phyloP scores from a whole-genome alignment of 2,329 filamentous ascomycete genomes.

The Microcyclosporella mali region DNA sequence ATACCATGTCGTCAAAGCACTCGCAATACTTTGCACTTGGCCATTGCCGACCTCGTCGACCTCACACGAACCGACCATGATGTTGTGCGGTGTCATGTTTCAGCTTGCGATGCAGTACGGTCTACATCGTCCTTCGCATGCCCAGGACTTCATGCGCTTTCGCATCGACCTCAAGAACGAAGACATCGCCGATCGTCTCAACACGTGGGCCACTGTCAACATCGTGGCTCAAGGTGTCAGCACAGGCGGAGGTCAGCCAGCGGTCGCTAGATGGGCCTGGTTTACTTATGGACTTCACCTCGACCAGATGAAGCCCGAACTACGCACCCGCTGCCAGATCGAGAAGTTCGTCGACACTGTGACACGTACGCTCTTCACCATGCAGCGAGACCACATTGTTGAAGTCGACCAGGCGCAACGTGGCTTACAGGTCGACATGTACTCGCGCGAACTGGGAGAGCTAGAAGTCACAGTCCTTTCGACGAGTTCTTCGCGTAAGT shows the following conservation, averaged over 20 bases:
- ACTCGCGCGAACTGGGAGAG: constrained; percentile 33
- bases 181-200: constrained; percentile 69
- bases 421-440: constrained; percentile 33
- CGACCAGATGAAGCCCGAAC: constrained; percentile 54
- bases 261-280: constrained; percentile 47
- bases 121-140: constrained; percentile 71
- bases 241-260: constrained; percentile 78
- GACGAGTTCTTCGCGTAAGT: constrained; percentile 27
- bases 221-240: constrained; percentile 73
- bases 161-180: constrained; percentile 63
- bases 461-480: constrained; percentile 32
- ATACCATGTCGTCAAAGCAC: constrained; percentile 73
- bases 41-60: constrained; percentile 76
- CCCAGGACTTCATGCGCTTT: constrained; percentile 74
- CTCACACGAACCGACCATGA: constrained; percentile 73
- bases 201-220: constrained; percentile 80
- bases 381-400: constrained; percentile 65
- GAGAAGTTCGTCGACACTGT: constrained; percentile 72
- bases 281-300: constrained; percentile 69
- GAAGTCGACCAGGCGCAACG: constrained; percentile 33
- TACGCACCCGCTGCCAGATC: constrained; percentile 63
- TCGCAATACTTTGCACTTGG: constrained; percentile 76
- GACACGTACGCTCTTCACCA: constrained; percentile 73
- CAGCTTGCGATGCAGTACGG: constrained; percentile 79
- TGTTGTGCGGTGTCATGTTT: constrained; percentile 78